Conservation (phyloP, 2,329 filamentous ascomycete species). For the Microdochium trichocladiopsis region DNA sequence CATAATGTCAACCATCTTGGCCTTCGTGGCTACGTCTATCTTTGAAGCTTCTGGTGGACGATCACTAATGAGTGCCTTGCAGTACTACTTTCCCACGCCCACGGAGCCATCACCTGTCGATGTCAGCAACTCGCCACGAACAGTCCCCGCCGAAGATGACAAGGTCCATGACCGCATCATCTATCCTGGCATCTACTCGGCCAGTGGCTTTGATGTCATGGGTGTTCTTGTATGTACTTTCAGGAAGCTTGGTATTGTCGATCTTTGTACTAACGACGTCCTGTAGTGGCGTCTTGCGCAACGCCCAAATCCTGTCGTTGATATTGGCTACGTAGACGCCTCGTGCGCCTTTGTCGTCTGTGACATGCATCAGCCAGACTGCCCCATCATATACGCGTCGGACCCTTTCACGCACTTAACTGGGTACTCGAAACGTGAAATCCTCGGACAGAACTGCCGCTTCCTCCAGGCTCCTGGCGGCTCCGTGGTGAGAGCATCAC, state of each 20-base stretch:
- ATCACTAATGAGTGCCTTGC: slow-evolving; percentile 4
- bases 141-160: slow-evolving; percentile 5
- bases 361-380: slow-evolving; percentile 66
- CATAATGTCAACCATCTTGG: too few species aligned
- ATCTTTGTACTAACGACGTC: slow-evolving; percentile 1
- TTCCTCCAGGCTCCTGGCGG: slow-evolving; percentile 75
- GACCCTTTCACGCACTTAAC: slow-evolving; percentile 74
- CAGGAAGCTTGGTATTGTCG: slow-evolving; percentile 1
- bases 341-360: slow-evolving; percentile 81
- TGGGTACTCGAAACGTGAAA: slow-evolving; percentile 68
- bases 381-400: slow-evolving; percentile 78
- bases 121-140: slow-evolving; percentile 1
- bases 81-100: slow-evolving; percentile 1
- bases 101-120: slow-evolving; percentile 7
- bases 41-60: slow-evolving; percentile 13
- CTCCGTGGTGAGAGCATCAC: slow-evolving; percentile 49
- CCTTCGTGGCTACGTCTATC: slow-evolving; percentile 1
- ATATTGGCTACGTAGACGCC: slow-evolving; percentile 75
- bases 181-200: slow-evolving; percentile 48
- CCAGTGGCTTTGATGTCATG: slow-evolving; percentile 49
- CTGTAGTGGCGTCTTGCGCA: slow-evolving; percentile 27
- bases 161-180: slow-evolving; percentile 37
- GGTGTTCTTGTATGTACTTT: slow-evolving; percentile 38
- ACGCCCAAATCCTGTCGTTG: slow-evolving; percentile 67
- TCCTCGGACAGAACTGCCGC: slow-evolving; percentile 73